Conservation (phyloP, 345 rosid genomes). For the Passiflora organensis region DNA sequence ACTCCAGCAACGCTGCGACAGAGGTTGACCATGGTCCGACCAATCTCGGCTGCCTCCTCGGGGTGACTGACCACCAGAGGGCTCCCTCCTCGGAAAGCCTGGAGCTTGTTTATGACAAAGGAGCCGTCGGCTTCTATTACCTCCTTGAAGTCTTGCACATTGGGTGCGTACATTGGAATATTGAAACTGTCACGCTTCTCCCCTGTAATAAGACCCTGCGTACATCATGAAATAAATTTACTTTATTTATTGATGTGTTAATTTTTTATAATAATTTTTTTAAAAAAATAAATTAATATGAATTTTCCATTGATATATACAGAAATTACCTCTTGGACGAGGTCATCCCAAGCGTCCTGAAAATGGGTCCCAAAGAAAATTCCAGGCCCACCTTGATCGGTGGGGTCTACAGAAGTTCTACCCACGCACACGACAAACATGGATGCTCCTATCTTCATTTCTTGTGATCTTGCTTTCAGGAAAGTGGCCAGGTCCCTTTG, state of each 20-base stretch:
- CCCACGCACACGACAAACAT: conserved; percentile 95
- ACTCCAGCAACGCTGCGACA: conserved; percentile 87
- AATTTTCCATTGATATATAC: no score
- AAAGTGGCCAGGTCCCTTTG: conserved; percentile 70
- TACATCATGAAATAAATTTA: no score
- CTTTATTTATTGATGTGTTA: no score
- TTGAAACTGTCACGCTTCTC: conserved; percentile 86
- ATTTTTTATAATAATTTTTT: no score
- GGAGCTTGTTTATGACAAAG: conserved; percentile 61
- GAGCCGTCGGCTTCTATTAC: conserved; percentile 80
- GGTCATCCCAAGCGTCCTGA: conserved; percentile 98
- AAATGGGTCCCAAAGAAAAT: conserved; percentile 93
- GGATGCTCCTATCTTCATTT: conserved; percentile 78
- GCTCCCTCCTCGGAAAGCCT: conserved; percentile 86
- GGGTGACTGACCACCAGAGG: no score
- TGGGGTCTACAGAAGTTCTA: conserved; percentile 77
- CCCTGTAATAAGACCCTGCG: conserved; percentile 60
- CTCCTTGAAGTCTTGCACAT: conserved; percentile 75
- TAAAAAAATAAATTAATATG: no score
- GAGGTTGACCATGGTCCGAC: conserved; percentile 63
- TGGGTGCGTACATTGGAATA: conserved; percentile 90
- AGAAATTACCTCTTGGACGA: conserved; percentile 94
- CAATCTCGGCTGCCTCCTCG: conserved; percentile 70
- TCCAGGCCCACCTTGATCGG: conserved; percentile 96
- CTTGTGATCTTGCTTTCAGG: conserved; percentile 61